A percentile compares a stretch with the other conserved stretches of the same genome.
phyloP scores from a whole-genome alignment of 768 basidiomycete genomes.

The Lactifluus echinatus region DNA sequence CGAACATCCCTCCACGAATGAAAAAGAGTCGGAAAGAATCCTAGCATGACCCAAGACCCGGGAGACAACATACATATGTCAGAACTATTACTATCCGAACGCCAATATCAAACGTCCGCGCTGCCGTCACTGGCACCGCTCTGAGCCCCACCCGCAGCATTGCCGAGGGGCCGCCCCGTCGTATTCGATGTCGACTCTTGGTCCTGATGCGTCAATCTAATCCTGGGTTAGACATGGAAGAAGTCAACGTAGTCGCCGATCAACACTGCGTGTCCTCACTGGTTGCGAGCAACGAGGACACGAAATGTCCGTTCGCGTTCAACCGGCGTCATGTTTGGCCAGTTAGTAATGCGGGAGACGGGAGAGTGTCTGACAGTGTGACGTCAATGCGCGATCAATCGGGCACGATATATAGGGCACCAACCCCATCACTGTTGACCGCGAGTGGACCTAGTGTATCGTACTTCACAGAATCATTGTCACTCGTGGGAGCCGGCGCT shows the following conservation, averaged over 20 bases:
- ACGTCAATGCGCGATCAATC: neutral
- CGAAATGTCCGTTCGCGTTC: slow-evolving; percentile 17
- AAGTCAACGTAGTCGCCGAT: neutral
- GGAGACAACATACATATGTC: too few species aligned
- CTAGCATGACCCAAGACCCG: too few species aligned
- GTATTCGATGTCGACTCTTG: neutral
- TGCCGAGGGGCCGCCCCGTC: neutral
- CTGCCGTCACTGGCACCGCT: neutral
- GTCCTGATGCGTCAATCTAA: slow-evolving; percentile 15
- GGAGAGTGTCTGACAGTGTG: slow-evolving; percentile 9
- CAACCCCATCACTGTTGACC: slow-evolving; percentile 14
- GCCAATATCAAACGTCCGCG: neutral
- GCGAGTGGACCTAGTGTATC: slow-evolving; percentile 13
- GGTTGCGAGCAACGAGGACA: slow-evolving; percentile 14
- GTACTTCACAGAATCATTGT: slow-evolving; percentile 3
- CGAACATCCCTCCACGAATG: neutral
- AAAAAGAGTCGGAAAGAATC: too few species aligned
- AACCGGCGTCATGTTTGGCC: slow-evolving; percentile 12
- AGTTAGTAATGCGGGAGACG: slow-evolving; percentile 17
- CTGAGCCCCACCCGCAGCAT: neutral
- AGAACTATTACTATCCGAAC: neutral
- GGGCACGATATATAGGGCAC: neutral
- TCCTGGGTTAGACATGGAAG: neutral
- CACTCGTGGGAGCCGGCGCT: neutral
- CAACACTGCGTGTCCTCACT: neutral